phyloP scores from a whole-genome alignment of 2,329 filamentous ascomycete species.

The Colletotrichum eleusines region DNA sequence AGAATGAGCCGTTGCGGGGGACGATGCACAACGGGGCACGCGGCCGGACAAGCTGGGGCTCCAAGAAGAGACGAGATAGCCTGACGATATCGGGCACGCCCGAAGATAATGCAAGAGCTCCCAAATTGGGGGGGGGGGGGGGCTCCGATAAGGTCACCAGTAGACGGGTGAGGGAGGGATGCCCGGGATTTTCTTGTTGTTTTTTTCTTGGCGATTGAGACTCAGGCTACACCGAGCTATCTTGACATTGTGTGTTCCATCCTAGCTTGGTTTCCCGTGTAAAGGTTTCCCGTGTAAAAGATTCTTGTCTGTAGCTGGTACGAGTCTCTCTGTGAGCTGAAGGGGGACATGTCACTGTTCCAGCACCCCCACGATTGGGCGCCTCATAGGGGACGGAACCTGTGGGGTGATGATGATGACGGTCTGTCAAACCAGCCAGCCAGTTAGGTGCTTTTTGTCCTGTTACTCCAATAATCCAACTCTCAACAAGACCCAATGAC shows the following conservation, averaged over 20 bases:
- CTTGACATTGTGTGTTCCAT: not conserved
- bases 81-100: not conserved
- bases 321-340: not conserved
- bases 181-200: not conserved
- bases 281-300: no score
- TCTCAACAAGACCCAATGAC: no score
- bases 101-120: slow-evolving; percentile 9
- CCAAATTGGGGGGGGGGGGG: no score
- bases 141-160: slow-evolving; percentile 21
- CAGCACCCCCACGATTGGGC: slow-evolving; percentile 1
- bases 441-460: not conserved
- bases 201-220: not conserved
- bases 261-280: no score
- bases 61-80: not conserved
- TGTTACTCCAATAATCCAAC: not conserved
- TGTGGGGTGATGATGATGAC: slow-evolving; percentile 30
- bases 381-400: not conserved
- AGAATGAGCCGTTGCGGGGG: not conserved
- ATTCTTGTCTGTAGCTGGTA: no score
- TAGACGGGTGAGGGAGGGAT: not conserved
- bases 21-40: not conserved
- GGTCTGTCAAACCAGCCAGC: not conserved
- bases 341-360: not conserved
- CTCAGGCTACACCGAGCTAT: no score
- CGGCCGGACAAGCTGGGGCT: not conserved